These are phyloP conservation scores for Clarireedia paspali DNA, from an alignment of 2,329 filamentous ascomycete species.

Conservation along the genomic window DNA sequence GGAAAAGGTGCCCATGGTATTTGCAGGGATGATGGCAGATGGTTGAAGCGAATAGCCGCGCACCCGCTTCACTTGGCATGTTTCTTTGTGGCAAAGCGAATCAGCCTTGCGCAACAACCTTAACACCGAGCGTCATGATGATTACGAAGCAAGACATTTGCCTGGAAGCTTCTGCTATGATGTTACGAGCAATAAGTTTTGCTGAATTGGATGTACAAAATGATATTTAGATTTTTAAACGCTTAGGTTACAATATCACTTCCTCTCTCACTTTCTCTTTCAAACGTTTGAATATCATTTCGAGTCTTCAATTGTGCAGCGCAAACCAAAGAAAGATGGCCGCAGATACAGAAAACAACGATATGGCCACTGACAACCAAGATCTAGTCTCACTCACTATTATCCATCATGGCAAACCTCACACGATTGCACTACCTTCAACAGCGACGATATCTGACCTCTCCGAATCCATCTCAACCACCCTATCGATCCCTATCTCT, in stretches of 20 bases:
- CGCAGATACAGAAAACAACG: constrained; percentile 8
- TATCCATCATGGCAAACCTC: constrained; percentile 38
- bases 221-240: no score
- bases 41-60: constrained; percentile 9
- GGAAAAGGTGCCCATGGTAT: neutral
- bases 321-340: neutral
- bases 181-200: no score
- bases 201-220: no score
- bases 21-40: constrained; percentile 4
- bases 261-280: neutral
- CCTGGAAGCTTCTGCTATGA: constrained; percentile 23
- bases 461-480: constrained; percentile 46
- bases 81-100: neutral
- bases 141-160: constrained; percentile 25
- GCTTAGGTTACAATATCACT: neutral
- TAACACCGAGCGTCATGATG: constrained; percentile 5
- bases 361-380: constrained; percentile 21
- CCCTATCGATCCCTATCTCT: constrained; percentile 49
- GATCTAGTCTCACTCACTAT: constrained; percentile 37
- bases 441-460: constrained; percentile 50
- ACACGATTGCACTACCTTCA: constrained; percentile 37
- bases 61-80: constrained; percentile 32
- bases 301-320: neutral
- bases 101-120: neutral
- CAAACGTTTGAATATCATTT: neutral